These are phyloP conservation scores for Leptographium wingfieldii DNA, from an alignment of 2,329 filamentous ascomycete genomes.

Conservation along the genomic window DNA sequence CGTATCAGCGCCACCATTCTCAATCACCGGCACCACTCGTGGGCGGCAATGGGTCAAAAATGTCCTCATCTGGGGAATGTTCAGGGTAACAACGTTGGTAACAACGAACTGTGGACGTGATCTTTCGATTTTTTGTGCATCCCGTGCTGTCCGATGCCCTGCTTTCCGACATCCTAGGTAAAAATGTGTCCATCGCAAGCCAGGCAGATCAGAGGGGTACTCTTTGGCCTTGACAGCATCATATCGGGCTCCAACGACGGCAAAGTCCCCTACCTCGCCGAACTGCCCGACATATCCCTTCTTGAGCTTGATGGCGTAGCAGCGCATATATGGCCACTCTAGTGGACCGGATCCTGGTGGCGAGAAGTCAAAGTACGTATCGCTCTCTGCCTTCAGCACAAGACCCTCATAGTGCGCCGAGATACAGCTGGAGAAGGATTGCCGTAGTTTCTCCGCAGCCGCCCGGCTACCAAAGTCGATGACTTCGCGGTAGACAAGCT, in stretches of 20 bases:
- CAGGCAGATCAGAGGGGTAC: slow-evolving; percentile 30
- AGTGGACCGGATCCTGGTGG: neutral
- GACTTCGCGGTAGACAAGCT: slow-evolving; percentile 51
- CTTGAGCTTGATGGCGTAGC: slow-evolving; percentile 68
- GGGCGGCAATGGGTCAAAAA: slow-evolving; percentile 37
- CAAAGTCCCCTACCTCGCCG: slow-evolving; percentile 75
- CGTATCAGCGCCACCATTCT: slow-evolving; percentile 18
- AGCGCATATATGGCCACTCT: slow-evolving; percentile 5
- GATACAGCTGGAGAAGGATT: slow-evolving; percentile 56
- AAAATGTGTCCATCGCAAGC: slow-evolving; percentile 66
- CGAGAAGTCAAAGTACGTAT: slow-evolving; percentile 57
- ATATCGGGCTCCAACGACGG: slow-evolving; percentile 63
- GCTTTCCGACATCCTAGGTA: slow-evolving; percentile 57
- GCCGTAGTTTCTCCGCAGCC: slow-evolving; percentile 42
- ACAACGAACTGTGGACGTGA: slow-evolving; percentile 52
- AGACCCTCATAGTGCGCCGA: slow-evolving; percentile 60
- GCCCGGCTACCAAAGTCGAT: slow-evolving; percentile 49
- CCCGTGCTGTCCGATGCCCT: neutral
- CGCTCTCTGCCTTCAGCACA: slow-evolving; percentile 65
- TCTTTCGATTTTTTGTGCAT: slow-evolving; percentile 29
- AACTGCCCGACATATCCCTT: slow-evolving; percentile 70
- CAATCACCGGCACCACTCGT: slow-evolving; percentile 21
- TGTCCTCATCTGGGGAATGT: slow-evolving; percentile 33
- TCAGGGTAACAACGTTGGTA: slow-evolving; percentile 50
- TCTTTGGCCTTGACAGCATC: slow-evolving; percentile 48